phyloP scores from a whole-genome alignment of 768 basidiomycete species.

The Podaxis pistillaris region DNA sequence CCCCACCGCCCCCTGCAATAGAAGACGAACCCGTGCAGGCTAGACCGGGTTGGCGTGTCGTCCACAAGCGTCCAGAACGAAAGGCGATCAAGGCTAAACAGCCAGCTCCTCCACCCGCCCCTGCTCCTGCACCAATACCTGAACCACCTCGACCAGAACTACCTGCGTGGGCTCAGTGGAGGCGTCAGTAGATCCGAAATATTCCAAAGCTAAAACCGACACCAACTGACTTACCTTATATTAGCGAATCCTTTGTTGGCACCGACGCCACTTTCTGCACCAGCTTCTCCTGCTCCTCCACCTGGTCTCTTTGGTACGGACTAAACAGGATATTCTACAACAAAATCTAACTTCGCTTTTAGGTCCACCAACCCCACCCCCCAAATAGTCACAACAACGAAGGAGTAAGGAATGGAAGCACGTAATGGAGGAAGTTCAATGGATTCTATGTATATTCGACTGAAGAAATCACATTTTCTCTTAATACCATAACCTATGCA shows the following conservation, averaged over 20 bases:
- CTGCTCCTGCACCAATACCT: constrained; percentile 34
- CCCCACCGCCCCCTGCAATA: constrained; percentile 41
- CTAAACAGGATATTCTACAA: not conserved
- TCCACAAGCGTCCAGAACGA: constrained; percentile 61
- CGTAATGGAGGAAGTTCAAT: not conserved
- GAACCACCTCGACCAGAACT: constrained; percentile 49
- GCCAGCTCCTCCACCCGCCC: constrained; percentile 36
- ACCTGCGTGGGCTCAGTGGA: constrained; percentile 87
- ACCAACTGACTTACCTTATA: not conserved
- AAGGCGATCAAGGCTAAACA: constrained; percentile 41
- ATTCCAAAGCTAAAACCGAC: not conserved
- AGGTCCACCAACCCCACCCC: constrained; percentile 33
- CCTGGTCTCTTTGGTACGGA: constrained; percentile 65
- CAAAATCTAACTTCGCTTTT: not conserved
- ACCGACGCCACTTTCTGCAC: constrained; percentile 41
- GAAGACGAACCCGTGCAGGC: constrained; percentile 51
- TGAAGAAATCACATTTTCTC: not conserved
- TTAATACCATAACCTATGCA: not conserved
- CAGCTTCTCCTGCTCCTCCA: constrained; percentile 49
- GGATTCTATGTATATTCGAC: not conserved
- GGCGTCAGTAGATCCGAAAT: constrained; percentile 50
- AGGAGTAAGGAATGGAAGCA: too few relatives aligned
- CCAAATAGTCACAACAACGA: constrained; percentile 21
- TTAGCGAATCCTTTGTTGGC: constrained; percentile 65
- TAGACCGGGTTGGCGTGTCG: constrained; percentile 72